Evolutionary conservation across 345 rosid genomes (phyloP).

Genomic region (Citrus glauca): DNA sequence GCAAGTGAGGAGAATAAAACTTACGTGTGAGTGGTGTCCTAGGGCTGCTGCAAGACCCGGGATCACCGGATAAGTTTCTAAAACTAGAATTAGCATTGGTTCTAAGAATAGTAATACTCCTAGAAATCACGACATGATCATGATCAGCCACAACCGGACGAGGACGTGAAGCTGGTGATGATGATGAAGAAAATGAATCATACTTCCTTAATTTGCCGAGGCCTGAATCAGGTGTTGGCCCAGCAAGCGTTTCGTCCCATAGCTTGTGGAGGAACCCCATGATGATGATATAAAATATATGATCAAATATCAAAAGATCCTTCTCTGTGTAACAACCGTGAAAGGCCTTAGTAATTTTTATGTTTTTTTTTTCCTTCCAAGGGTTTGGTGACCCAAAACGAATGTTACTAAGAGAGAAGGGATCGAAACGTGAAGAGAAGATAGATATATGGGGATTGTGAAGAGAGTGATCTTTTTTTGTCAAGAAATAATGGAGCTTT

Average conservation of each 20-base stretch:
- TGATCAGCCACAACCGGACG: not conserved
- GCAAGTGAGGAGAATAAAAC: not conserved
- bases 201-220: slow-evolving; percentile 53
- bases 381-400: slow-evolving; percentile 23
- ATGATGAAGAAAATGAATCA: slow-evolving; percentile 52
- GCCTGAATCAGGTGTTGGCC: slow-evolving; percentile 79
- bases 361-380: not conserved
- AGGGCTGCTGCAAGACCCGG: slow-evolving; percentile 36
- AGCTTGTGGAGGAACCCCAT: slow-evolving; percentile 82
- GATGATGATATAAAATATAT: not conserved
- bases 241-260: slow-evolving; percentile 96
- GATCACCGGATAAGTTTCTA: slow-evolving; percentile 31
- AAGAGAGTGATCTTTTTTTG: slow-evolving; percentile 12
- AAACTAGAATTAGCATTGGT: slow-evolving; percentile 22
- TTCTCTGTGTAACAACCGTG: slow-evolving; percentile 41
- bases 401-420: slow-evolving; percentile 45
- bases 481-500: slow-evolving; percentile 3
- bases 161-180: slow-evolving; percentile 29
- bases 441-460: slow-evolving; percentile 17
- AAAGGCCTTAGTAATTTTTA: slow-evolving; percentile 6
- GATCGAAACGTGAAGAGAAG: slow-evolving; percentile 21
- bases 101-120: slow-evolving; percentile 62
- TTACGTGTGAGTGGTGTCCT: slow-evolving; percentile 52
- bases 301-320: not conserved
- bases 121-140: slow-evolving; percentile 27